Evolutionary conservation across 129 eudicot species (phyloP).

Genomic region (Flaveria ramosissima): DNA sequence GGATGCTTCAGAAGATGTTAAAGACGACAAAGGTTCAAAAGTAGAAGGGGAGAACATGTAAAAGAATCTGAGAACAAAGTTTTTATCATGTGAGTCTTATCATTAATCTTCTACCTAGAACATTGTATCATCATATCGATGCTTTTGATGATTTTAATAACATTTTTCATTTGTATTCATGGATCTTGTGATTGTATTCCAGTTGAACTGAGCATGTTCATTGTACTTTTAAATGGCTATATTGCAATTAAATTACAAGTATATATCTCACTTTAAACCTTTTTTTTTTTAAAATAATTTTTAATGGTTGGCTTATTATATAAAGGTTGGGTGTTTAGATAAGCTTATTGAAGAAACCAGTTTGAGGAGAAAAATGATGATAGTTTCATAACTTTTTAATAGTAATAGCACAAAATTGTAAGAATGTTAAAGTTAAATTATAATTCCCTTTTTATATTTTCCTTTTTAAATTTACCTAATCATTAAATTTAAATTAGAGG

Average conservation of each 20-base stretch:
- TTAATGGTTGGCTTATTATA: background rate
- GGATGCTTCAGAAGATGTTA: slow-evolving; percentile 52
- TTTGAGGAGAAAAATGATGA: background rate
- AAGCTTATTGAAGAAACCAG: background rate
- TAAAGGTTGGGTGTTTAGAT: background rate
- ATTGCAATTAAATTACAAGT: background rate
- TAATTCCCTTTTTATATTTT: too few relatives aligned
- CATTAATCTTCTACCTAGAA: slow-evolving; percentile 7
- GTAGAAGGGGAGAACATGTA: slow-evolving; percentile 33
- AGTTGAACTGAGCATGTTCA: background rate
- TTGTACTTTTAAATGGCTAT: background rate
- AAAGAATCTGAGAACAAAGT: slow-evolving; percentile 8
- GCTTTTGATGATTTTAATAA: slow-evolving; percentile 2
- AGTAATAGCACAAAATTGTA: background rate
- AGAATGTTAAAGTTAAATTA: background rate
- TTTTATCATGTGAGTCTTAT: slow-evolving; percentile 8
- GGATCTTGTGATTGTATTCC: slow-evolving; percentile 6
- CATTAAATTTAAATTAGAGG: too few relatives aligned
- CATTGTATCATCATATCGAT: background rate
- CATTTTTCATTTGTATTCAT: background rate
- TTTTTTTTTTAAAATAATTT: background rate
- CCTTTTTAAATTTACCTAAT: too few relatives aligned
- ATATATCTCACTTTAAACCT: background rate
- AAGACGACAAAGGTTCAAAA: slow-evolving; percentile 36
- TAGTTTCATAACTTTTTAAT: background rate